These are phyloP conservation scores for Chalciporus pseudorubinellus DNA, from an alignment of 768 basidiomycete species.

Conservation along the genomic window DNA sequence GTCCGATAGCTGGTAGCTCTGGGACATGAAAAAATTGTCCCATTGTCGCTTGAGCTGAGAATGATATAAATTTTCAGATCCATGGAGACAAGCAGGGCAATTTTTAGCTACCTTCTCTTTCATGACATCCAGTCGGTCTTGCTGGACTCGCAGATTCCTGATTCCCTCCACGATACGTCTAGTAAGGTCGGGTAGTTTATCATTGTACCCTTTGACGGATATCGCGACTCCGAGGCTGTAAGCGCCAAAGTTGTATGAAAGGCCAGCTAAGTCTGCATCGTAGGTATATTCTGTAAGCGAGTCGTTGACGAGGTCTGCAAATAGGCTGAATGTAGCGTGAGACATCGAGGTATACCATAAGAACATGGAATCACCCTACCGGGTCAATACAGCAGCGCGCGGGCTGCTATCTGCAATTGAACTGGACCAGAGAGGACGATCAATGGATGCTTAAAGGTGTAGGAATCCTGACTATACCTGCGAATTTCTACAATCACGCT, in stretches of 20 bases:
- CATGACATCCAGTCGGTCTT: constrained; percentile 75
- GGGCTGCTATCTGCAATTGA: constrained; percentile 61
- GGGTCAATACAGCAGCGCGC: constrained; percentile 68
- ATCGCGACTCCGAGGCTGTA: constrained; percentile 67
- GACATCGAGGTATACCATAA: not conserved
- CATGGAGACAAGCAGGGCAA: not conserved
- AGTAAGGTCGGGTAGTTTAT: constrained; percentile 78
- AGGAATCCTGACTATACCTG: constrained; percentile 44
- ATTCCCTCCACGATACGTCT: constrained; percentile 69
- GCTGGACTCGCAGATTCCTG: constrained; percentile 58
- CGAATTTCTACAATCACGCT: constrained; percentile 71
- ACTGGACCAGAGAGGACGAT: constrained; percentile 40
- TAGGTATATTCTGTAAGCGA: constrained; percentile 89
- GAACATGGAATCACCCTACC: constrained; percentile 36
- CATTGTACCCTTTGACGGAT: constrained; percentile 82
- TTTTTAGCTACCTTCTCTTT: constrained; percentile 68
- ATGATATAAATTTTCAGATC: not conserved
- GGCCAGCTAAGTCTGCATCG: constrained; percentile 88
- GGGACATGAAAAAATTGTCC: constrained; percentile 84
- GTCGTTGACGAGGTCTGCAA: constrained; percentile 82
- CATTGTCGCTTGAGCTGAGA: constrained; percentile 69
- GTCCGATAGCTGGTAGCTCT: constrained; percentile 77
- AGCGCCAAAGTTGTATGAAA: constrained; percentile 66
- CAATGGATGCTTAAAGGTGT: not conserved
- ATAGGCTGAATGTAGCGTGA: constrained; percentile 49